Base-by-base conservation (phyloP, 164 flowering plant species). In the Platanus orientalis region DNA sequence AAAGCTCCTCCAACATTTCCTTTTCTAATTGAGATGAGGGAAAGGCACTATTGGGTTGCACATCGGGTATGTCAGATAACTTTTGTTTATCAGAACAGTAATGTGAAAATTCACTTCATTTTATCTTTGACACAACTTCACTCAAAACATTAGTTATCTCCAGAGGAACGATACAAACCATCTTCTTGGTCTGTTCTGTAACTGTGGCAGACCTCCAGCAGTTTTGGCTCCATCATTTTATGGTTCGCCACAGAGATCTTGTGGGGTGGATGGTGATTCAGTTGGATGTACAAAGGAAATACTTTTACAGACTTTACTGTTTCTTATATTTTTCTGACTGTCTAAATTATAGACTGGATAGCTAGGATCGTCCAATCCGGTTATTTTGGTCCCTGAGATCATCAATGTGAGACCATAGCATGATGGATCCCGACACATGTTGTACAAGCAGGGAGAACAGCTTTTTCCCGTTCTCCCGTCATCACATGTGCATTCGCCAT, bases 1-100 rank as follows among this genome's bases (percentile, higher is more conserved):
- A 79, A 78, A 77, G 84, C 80, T 74, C 73, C 81, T 62, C 84
- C 94, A 44, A 82, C 94, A 36, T 88, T 88, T 65, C 78, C 86
- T 74, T 87, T 87, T 69, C 55, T 83, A 66, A 81, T 87, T 60
- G 93, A 87, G 72, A 85, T 87, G 85, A 80, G 90, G 69, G 85
- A 83, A 68, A 83, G 88, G 58, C 75, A 82, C 61, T 69, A 81
- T 63, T 87, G 93, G 93, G 78, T 87, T 53, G 70, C 80, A 16
- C 93, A 87, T 74, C 73, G 79, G 80, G 93, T 85, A 78, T 24
- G 74, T 64, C 19, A 4, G n/a, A 20, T 42, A 13, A 17, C 32
- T 54, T 51, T 59, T 54, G 11, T 32, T 53, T 23, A n/a, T 21
- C 54, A 67, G 67, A 72, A 32, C 54, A 21, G 5, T 49, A 16